These are phyloP conservation scores for Platanthera zijinensis DNA, from an alignment of 106 monocot genomes.

Conservation along the genomic window DNA sequence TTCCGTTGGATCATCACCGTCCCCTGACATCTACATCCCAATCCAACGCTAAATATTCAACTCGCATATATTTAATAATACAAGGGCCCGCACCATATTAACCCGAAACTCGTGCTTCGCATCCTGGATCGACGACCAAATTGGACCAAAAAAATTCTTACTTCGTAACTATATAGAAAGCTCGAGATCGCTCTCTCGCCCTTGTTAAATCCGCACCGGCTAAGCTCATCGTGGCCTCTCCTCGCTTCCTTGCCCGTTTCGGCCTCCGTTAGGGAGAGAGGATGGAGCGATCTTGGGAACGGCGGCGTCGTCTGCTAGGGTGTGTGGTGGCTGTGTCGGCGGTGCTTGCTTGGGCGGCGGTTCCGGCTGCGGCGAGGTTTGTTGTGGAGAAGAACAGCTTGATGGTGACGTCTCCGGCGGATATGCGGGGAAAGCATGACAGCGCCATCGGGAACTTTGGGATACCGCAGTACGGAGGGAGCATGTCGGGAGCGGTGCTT, in stretches of 20 bases:
- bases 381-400: constrained; percentile 98
- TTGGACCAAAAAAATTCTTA: neutral
- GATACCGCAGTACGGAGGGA: constrained; percentile 95
- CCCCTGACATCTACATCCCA: neutral
- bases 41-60: neutral
- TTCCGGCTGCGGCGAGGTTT: constrained; percentile 39
- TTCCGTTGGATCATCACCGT: neutral
- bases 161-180: neutral
- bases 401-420: constrained; percentile 78
- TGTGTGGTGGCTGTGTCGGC: constrained; percentile 6
- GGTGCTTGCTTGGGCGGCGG: neutral
- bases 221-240: neutral
- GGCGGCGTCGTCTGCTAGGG: neutral
- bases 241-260: neutral
- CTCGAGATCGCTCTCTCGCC: neutral
- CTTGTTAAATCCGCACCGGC: neutral
- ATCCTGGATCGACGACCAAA: neutral
- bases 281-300: neutral
- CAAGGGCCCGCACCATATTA: neutral
- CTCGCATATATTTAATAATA: neutral
- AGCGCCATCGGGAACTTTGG: constrained; percentile 98
- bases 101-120: neutral
- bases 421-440: constrained; percentile 70
- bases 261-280: neutral
- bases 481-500: constrained; percentile 75